phyloP scores from a whole-genome alignment of 2,329 filamentous ascomycete species.

The Verticillium tricorpus region DNA sequence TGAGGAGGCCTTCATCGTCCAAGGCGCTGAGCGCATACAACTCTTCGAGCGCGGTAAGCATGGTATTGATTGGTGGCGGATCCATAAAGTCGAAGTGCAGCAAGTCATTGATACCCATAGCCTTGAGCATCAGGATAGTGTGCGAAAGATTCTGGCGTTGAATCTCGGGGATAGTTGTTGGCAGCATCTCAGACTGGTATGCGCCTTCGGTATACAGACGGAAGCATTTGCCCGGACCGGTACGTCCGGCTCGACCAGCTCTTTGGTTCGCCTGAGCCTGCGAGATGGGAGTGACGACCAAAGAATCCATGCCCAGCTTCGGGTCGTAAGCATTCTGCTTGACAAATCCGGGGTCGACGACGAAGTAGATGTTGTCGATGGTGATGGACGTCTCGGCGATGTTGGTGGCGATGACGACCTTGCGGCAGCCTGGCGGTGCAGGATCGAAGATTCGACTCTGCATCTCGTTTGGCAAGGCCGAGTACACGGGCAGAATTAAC shows the following conservation, averaged over 20 bases:
- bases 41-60: slow-evolving; percentile 93
- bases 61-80: slow-evolving; percentile 93
- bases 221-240: slow-evolving; percentile 94
- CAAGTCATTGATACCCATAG: slow-evolving; percentile 98
- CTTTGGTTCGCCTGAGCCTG: slow-evolving; percentile 95
- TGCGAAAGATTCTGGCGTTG: slow-evolving; percentile 89
- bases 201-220: slow-evolving; percentile 92
- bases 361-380: slow-evolving; percentile 96
- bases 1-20: slow-evolving; percentile 92
- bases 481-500: slow-evolving; percentile 93
- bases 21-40: slow-evolving; percentile 87
- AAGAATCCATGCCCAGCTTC: slow-evolving; percentile 94
- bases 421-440: slow-evolving; percentile 76
- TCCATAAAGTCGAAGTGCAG: slow-evolving; percentile 99
- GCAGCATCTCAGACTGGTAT: slow-evolving; percentile 94
- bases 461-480: slow-evolving; percentile 86
- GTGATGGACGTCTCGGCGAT: slow-evolving; percentile 98
- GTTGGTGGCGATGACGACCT: slow-evolving; percentile 96
- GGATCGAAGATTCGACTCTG: slow-evolving; percentile 94
- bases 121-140: slow-evolving; percentile 96
- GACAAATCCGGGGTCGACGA: slow-evolving; percentile 94
- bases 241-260: slow-evolving; percentile 87
- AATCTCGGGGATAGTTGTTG: slow-evolving; percentile 93
- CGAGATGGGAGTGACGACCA: slow-evolving; percentile 93
- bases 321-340: slow-evolving; percentile 98